phyloP scores from a whole-genome alignment of 768 basidiomycete genomes.

The Leccinum obscurum region DNA sequence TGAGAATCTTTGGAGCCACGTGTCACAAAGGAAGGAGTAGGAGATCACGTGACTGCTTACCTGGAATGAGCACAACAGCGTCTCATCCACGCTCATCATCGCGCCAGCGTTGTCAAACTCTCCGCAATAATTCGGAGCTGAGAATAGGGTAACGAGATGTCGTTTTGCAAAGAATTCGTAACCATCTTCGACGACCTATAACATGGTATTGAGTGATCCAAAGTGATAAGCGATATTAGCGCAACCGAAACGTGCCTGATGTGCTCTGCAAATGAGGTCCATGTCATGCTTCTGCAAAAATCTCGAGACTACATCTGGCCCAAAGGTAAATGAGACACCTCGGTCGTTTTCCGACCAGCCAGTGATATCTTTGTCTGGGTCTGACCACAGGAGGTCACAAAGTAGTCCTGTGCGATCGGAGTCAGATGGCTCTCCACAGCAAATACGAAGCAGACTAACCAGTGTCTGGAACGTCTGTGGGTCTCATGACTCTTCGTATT shows the following conservation, averaged over 20 bases:
- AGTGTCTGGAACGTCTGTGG: conserved; percentile 98
- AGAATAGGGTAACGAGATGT: conserved; percentile 95
- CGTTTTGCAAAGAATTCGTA: conserved; percentile 99
- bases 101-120: conserved; percentile 99
- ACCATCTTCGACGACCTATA: conserved; percentile 94
- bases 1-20: conserved; percentile 70
- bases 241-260: conserved; percentile 67
- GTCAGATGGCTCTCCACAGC: conserved; percentile 5
- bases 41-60: conserved; percentile 43
- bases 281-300: conserved; percentile 99
- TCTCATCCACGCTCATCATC: conserved; percentile 99
- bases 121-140: conserved; percentile 92
- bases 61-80: conserved; percentile 96
- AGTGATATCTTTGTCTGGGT: conserved; percentile 99
- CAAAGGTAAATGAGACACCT: conserved; percentile 98
- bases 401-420: conserved; percentile 63
- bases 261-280: conserved; percentile 98
- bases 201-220: conserved; percentile 1
- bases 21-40: not conserved
- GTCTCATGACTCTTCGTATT: conserved; percentile 98
- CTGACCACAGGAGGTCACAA: conserved; percentile 97
- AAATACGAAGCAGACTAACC: conserved; percentile 47
- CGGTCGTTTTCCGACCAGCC: conserved; percentile 99
- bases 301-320: conserved; percentile 95
- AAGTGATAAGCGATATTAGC: not conserved